Evolutionary conservation across 2,329 filamentous ascomycete species (phyloP).

Genomic region (Albifimbria verrucaria): DNA sequence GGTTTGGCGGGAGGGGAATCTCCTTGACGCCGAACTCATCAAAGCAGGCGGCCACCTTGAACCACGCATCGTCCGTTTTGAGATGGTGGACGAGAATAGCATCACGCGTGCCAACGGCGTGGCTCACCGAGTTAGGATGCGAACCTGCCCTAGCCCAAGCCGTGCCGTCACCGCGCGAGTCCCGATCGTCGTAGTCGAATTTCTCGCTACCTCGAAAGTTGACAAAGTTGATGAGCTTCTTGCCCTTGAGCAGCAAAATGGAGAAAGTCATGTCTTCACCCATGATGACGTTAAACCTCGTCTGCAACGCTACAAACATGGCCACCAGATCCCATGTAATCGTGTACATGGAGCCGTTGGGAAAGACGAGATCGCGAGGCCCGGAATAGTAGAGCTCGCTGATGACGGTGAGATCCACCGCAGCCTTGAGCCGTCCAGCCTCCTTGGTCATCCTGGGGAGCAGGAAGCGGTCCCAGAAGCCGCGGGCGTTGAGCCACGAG

Average conservation of each 20-base stretch:
- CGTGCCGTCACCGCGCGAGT: slow-evolving; percentile 21
- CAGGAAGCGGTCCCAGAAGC: slow-evolving; percentile 26
- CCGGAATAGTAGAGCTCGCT: slow-evolving; percentile 24
- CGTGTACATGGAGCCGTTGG: slow-evolving; percentile 31
- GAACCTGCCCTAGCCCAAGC: slow-evolving; percentile 23
- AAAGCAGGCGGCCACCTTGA: slow-evolving; percentile 26
- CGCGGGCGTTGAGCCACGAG: slow-evolving; percentile 26
- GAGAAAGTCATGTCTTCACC: slow-evolving; percentile 27
- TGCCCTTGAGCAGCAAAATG: slow-evolving; percentile 23
- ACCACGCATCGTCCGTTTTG: slow-evolving; percentile 19
- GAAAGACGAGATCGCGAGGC: slow-evolving; percentile 20
- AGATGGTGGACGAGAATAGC: slow-evolving; percentile 24
- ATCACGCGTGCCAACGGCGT: slow-evolving; percentile 19
- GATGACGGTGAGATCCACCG: slow-evolving; percentile 21
- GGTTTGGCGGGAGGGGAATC: slow-evolving; percentile 6
- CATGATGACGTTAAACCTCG: slow-evolving; percentile 18
- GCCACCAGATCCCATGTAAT: slow-evolving; percentile 29
- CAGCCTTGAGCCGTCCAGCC: slow-evolving; percentile 7
- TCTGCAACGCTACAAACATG: slow-evolving; percentile 21
- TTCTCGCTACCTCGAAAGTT: slow-evolving; percentile 25
- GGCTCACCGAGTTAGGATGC: slow-evolving; percentile 18
- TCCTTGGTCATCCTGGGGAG: slow-evolving; percentile 14
- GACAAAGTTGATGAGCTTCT: slow-evolving; percentile 19
- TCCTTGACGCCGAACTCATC: slow-evolving; percentile 21
- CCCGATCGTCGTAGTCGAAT: slow-evolving; percentile 25